phyloP scores from a whole-genome alignment of 2,329 filamentous ascomycete species.

The Pseudofabraea citricarpa region DNA sequence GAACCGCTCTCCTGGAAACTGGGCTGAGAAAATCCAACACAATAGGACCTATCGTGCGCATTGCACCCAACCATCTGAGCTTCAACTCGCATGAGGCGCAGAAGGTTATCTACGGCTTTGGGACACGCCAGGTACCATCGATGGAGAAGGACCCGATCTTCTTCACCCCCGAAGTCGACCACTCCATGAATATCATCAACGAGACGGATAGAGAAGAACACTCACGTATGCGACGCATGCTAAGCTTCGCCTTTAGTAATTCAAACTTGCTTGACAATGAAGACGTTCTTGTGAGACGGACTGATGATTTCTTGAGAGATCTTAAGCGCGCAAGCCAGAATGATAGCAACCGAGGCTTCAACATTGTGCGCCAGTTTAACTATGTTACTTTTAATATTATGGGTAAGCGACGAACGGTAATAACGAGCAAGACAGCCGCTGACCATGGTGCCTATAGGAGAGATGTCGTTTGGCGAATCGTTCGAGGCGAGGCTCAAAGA shows the following conservation, averaged over 20 bases:
- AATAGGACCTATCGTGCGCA: conserved; percentile 22
- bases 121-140: conserved; percentile 26
- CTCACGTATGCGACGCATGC: conserved; percentile 16
- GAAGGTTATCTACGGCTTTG: conserved; percentile 55
- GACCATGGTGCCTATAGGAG: too few species aligned
- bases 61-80: conserved; percentile 20
- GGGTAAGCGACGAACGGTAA: conserved; percentile 9
- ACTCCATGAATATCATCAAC: conserved; percentile 19
- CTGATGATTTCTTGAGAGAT: conserved; percentile 9
- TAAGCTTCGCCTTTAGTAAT: conserved; percentile 17
- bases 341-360: conserved; percentile 9
- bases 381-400: conserved; percentile 18
- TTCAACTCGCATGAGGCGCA: conserved; percentile 49
- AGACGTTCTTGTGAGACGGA: conserved; percentile 12
- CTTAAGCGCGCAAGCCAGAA: conserved; percentile 1
- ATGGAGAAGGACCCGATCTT: conserved; percentile 16
- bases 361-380: conserved; percentile 14
- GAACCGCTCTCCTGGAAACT: too few species aligned
- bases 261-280: conserved; percentile 17
- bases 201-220: conserved; percentile 15
- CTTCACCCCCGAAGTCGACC: conserved; percentile 16
- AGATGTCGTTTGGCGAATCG: conserved; percentile 16
- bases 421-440: too few species aligned
- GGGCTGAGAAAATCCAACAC: conserved; percentile 1
- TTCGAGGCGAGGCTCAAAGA: conserved; percentile 11